Base-by-base conservation (phyloP, 192 early-diverging fungal species). In the Ambispora gerdemannii region DNA sequence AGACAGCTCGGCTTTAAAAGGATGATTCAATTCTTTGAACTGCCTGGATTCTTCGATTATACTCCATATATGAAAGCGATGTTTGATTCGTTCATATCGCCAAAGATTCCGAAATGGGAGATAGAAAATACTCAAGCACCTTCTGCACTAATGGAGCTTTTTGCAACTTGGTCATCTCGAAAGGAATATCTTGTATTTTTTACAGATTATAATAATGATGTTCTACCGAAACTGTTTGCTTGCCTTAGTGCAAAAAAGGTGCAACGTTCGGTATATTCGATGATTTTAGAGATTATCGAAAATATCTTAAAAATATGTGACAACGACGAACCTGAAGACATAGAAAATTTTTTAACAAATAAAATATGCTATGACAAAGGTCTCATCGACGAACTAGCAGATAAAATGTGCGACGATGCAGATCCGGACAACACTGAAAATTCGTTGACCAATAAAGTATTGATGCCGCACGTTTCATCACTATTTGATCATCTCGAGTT, bases 91-190 rank as follows among this genome's bases (percentile, higher is more conserved):
- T 88, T 89, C 47, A 83, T 99, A 27, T 77, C 85, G 49, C 79
- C 85, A 13, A 86, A 93, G 25, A 75, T 99, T 17, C 76, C 84
- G 27, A 84, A 78, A 17, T 82, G 98, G 24, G 82, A 80, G 30
- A 72, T 73, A 19, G 97, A 99, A 74, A 94, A 93, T 74, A 94
- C 94, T 3, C 95, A 98, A 76, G 84, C 88, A 47, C 86, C 93
- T 2, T 93, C 91, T 1, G 81, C 88, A 0, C 75, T 96, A 25
- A 79, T 97, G 78, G 82, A 88, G 64, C 76, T 98, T 38, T 80
- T 99, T 34, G 70, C 76, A 7, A 79, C 86, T 2, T 98, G 96
- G 96, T 80, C 94, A 4, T 78, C 82, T 35, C 79, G 84, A 30
- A 75, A 76, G 24, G 70, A 78, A 4, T 94, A 95, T 77, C 75